phyloP scores from a whole-genome alignment of 495 filamentous ascomycete species.

The Schizothecium vesticola region DNA sequence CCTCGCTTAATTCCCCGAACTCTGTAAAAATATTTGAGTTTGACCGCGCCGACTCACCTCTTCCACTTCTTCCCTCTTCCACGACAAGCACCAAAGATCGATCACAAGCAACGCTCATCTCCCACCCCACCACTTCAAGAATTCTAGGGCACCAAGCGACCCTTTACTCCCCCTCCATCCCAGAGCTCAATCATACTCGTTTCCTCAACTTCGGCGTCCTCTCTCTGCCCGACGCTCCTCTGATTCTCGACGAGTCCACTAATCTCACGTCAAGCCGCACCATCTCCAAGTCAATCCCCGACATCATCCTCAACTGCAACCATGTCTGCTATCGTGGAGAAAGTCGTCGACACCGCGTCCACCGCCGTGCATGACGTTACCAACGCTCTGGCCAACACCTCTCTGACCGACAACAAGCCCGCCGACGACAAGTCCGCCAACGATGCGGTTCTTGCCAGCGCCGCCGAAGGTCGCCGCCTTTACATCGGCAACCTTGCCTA shows the following conservation, averaged over 20 bases:
- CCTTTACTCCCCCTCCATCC: slow-evolving; percentile 61
- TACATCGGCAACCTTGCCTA: slow-evolving; percentile 99
- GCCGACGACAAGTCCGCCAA: slow-evolving; percentile 53
- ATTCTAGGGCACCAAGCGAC: slow-evolving; percentile 90
- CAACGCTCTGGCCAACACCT: slow-evolving; percentile 73
- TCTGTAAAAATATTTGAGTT: slow-evolving; percentile 47
- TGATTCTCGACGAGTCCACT: slow-evolving; percentile 31
- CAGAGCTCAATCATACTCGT: slow-evolving; percentile 48
- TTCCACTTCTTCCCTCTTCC: slow-evolving; percentile 39
- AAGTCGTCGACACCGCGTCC: slow-evolving; percentile 54
- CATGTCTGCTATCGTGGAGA: slow-evolving; percentile 60
- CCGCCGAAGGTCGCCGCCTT: slow-evolving; percentile 95
- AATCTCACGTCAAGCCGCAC: slow-evolving; percentile 28
- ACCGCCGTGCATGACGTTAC: slow-evolving; percentile 76
- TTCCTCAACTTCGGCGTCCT: slow-evolving; percentile 33
- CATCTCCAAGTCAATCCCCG: slow-evolving; percentile 31
- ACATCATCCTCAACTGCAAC: slow-evolving; percentile 33
- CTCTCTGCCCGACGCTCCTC: slow-evolving; percentile 26
- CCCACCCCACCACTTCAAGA: slow-evolving; percentile 34
- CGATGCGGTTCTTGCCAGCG: slow-evolving; percentile 90
- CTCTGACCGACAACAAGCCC: slow-evolving; percentile 49
- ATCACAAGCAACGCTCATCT: slow-evolving; percentile 38
- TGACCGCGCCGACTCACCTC: slow-evolving; percentile 32
- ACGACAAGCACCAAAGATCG: slow-evolving; percentile 43
- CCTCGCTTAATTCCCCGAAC: slow-evolving; percentile 34